Conservation (phyloP, 2,329 filamentous ascomycete species). For the Ophiostoma perfectum region DNA sequence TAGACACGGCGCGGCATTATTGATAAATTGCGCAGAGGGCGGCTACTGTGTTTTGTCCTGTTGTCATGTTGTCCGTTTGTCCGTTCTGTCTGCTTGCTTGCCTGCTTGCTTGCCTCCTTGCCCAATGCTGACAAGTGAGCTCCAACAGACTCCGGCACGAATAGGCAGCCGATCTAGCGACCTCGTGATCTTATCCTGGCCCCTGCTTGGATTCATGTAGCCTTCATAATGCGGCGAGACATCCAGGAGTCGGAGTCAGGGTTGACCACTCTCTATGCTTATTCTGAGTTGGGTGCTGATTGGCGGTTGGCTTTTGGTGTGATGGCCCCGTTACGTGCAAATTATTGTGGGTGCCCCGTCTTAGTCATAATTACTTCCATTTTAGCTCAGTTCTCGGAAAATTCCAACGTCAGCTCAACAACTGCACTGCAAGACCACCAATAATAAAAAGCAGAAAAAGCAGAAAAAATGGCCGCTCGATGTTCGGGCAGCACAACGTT, state of each 20-base stretch:
- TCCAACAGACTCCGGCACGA: neutral
- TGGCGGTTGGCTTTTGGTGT: neutral
- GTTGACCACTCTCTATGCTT: no score
- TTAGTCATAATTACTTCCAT: slow-evolving; percentile 4
- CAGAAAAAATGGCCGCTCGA: slow-evolving; percentile 38
- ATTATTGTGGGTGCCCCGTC: neutral
- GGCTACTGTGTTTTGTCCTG: neutral
- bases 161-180: neutral
- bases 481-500: slow-evolving; percentile 36
- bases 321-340: slow-evolving; percentile 20
- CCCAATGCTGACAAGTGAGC: neutral
- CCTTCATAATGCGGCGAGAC: neutral
- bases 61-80: no score
- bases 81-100: neutral
- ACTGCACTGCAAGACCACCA: neutral
- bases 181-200: neutral
- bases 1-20: neutral
- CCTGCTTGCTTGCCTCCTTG: neutral
- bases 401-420: slow-evolving; percentile 14
- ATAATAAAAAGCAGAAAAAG: neutral
- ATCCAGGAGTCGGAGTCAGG: neutral
- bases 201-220: no score
- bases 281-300: neutral
- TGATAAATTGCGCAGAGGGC: slow-evolving; percentile 9
- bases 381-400: slow-evolving; percentile 14